Evolutionary conservation across 768 basidiomycete genomes (phyloP).

Genomic region (Tephrocybe sp.): DNA sequence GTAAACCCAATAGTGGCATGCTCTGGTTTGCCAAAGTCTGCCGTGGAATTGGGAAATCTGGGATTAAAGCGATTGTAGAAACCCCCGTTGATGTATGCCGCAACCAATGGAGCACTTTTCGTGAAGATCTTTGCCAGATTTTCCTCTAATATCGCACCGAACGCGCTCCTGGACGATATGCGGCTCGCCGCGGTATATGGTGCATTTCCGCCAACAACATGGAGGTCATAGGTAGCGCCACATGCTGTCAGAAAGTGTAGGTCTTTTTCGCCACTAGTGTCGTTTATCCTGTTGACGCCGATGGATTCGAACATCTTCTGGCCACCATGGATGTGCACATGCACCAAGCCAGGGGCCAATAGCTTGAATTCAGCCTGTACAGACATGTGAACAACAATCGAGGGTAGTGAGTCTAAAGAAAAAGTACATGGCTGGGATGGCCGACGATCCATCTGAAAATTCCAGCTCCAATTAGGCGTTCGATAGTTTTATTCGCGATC

Average conservation of each 20-base stretch:
- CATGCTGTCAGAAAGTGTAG: not conserved
- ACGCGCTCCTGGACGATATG: not conserved
- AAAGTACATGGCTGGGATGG: no score
- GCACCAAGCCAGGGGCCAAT: not conserved
- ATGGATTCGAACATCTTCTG: not conserved
- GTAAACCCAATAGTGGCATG: not conserved
- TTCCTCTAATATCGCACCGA: not conserved
- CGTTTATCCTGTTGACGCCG: not conserved
- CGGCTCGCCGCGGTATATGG: not conserved
- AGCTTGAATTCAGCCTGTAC: not conserved
- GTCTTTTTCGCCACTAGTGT: not conserved
- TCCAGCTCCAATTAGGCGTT: no score
- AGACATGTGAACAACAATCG: no score
- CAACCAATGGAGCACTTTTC: not conserved
- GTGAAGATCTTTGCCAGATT: not conserved
- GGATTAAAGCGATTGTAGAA: not conserved
- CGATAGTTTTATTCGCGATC: no score
- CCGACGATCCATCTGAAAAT: no score
- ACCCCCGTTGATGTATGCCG: not conserved
- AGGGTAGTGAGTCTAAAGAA: no score
- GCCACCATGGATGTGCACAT: not conserved
- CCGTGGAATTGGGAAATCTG: not conserved
- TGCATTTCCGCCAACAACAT: not conserved
- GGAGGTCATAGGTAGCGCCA: not conserved
- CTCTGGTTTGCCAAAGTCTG: not conserved